phyloP scores from a whole-genome alignment of 208 protist genomes.

The Leishmania mexicana region DNA sequence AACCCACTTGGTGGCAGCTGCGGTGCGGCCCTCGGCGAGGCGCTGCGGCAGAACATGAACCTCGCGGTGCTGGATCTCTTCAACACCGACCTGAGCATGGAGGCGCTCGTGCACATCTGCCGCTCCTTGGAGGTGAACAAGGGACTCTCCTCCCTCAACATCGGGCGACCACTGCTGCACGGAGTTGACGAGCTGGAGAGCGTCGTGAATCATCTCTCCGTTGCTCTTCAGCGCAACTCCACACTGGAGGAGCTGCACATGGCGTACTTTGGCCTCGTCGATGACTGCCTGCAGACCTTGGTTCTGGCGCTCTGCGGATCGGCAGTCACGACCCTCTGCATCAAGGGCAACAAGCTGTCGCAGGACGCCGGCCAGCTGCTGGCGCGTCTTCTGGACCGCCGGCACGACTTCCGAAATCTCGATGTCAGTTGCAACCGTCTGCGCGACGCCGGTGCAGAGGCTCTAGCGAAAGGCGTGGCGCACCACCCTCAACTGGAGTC shows the following conservation, averaged over 20 bases:
- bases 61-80: constrained; percentile 61
- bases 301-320: constrained; percentile 53
- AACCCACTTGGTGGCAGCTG: constrained; percentile 55
- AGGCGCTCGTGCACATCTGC: constrained; percentile 53
- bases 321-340: constrained; percentile 39
- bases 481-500: constrained; percentile 43
- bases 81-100: constrained; percentile 58
- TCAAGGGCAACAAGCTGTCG: constrained; percentile 77
- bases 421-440: constrained; percentile 72
- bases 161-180: constrained; percentile 62
- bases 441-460: constrained; percentile 54
- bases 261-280: constrained; percentile 58
- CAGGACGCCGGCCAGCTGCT: constrained; percentile 58
- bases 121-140: constrained; percentile 42
- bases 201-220: constrained; percentile 66
- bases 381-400: constrained; percentile 52
- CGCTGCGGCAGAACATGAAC: constrained; percentile 38
- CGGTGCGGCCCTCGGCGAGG: constrained; percentile 38
- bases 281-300: constrained; percentile 46
- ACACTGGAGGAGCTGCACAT: constrained; percentile 53
- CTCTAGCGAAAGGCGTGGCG: constrained; percentile 41
- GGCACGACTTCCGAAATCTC: constrained; percentile 55
- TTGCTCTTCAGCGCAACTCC: constrained; percentile 48
- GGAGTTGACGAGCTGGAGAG: constrained; percentile 66
- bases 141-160: constrained; percentile 54